Base-by-base conservation (phyloP, 2,329 filamentous ascomycete species). In the Ophidiomyces ophidiicola region DNA sequence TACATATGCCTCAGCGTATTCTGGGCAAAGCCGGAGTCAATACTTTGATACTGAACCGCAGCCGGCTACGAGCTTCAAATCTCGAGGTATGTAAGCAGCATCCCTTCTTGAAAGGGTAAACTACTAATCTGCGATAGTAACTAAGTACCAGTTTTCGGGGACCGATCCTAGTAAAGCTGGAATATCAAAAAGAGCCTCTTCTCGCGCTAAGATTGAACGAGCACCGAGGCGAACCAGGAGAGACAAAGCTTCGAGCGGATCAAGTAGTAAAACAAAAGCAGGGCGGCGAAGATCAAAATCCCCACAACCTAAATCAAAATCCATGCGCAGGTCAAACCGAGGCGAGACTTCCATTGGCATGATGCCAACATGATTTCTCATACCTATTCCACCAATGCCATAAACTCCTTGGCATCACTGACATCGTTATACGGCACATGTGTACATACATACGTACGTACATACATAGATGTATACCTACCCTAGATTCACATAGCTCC, bases 291-390 rank as follows among this genome's bases (percentile, higher is more conserved):
- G 19, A 11, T 36, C 34, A 25, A 42, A 32, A 18, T 28, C 30
- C 5, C 25, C 42, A 10, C 31, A 37, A 11, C 26, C 43, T 6
- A 35, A 17, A 29, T 32, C 39, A 20, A 39, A 38, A 17, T n/a
- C 30, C 3, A 23, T 47, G 23, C 32, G 32, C 12, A 44, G 24
- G 25, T 32, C 42, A 10, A 44, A 43, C 7, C 5, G n/a, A 4
- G 29, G 33, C 5, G 34, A 30, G 12, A 38, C 46, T 40, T 51
- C 54, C 25, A 61, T 62, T 44, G 54, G 52, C 17, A 57, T 60
- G 54, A 62, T 62, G 59, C 59, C 59, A 11, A 54, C 50, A 15
- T 60, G 44, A 57, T 30, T 23, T 10, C 6, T 19, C n/a, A n/a
- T 15, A 7, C 10, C 5, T 18, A n/a, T n/a, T n/a, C n/a, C n/a